Evolutionary conservation across 2,329 filamentous ascomycete genomes (phyloP), one percentile per base, ranked within the genome.

Genomic region (Aspergillus aculeatinus): DNA sequence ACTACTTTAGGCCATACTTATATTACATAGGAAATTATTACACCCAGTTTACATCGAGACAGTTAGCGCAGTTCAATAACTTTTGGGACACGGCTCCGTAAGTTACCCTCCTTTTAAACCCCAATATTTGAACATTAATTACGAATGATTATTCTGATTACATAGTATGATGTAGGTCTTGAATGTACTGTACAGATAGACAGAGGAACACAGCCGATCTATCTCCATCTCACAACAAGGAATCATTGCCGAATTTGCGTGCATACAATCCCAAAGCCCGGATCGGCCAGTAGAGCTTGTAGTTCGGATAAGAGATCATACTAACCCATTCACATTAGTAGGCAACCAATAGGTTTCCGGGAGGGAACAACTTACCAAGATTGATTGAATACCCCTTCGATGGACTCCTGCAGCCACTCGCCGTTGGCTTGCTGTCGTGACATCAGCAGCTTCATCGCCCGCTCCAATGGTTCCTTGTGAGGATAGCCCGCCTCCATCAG

Each of bases 281-380:
- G 73, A 98, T 90, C 1, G 94, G 88, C 77, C 97, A 99, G 60
- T 89, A 90, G 75, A 96, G 95, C 81, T 98, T 99, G 82, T 99
- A 99, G 81, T 99, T 99, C 48, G 94, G 94, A 72, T 99, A 99
- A 0, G 92, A 95, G 66, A 99, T 99, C 92, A 97, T 98, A 82
- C 87, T 88, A 61, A 10, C 9, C 59, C 51, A 25, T 31, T 42
- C 58, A 68, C 48, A 64, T 59, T 59, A 44, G 5, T 33, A 57
- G 29, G 5, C 11, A 16, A 50, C 11, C 25, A n/a, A 48, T 4
- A 39, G n/a, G 58, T n/a, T 2, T n/a, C 53, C 5, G 33, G 35
- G 50, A n/a, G 19, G 16, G 42, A 83, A 29, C 27, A 29, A 7
- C 85, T 79, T 75, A 88, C 86, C 94, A 98, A 70, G 89, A 95